phyloP scores from a whole-genome alignment of 768 basidiomycete genomes.

The Naganishia antarctica region DNA sequence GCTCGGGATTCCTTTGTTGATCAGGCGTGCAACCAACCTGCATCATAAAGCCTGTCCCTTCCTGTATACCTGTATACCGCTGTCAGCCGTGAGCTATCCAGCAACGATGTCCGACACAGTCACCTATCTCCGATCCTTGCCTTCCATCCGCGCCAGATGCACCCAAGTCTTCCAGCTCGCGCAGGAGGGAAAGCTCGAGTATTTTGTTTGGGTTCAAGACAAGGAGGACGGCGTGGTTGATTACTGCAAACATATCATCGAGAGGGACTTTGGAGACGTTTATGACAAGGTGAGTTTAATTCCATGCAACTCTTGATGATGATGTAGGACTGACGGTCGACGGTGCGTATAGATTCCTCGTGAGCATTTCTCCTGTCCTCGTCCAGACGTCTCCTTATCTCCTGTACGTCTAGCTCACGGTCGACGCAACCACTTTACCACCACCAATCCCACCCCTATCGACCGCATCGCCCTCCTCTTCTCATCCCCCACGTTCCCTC shows the following conservation, averaged over 20 bases:
- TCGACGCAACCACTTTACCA: constrained; percentile 37
- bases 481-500: constrained; percentile 31
- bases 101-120: neutral
- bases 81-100: no score
- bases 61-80: no score
- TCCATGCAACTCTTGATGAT: neutral
- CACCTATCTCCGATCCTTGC: constrained; percentile 72
- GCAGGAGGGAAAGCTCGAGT: constrained; percentile 66
- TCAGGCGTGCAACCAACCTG: no score
- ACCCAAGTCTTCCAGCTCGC: constrained; percentile 71
- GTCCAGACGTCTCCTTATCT: no score
- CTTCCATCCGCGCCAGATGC: constrained; percentile 85
- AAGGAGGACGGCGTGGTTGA: constrained; percentile 64
- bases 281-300: constrained; percentile 29
- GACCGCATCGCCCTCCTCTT: constrained; percentile 61
- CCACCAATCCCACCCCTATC: constrained; percentile 20
- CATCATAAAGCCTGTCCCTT: no score
- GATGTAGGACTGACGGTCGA: neutral
- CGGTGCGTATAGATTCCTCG: neutral
- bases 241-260: constrained; percentile 68
- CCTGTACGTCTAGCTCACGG: constrained; percentile 30
- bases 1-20: no score
- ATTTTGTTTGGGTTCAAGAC: constrained; percentile 78
- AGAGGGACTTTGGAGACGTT: no score
- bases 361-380: neutral